Evolutionary conservation across 768 basidiomycete species (phyloP), one percentile per base, ranked within the genome.

Genomic region (Agaricus bisporus): DNA sequence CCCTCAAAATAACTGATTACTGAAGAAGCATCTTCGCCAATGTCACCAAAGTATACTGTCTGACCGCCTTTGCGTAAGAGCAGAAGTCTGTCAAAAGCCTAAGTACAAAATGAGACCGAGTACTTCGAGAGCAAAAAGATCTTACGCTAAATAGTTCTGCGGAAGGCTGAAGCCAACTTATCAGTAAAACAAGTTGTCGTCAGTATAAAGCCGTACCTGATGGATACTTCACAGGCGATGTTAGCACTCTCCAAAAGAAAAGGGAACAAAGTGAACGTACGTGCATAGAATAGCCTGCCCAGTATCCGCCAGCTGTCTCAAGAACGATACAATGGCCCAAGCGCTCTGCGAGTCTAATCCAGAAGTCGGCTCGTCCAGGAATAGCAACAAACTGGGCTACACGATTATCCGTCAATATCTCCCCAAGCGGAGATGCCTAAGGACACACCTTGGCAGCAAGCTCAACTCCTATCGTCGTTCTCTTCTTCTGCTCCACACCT

Each of bases 221-320:
- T 78, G 77, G 43, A 79, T 77, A 4, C 77, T 77, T 49, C 4
- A 49, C 5, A 18, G 38, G 28, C 8, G 11, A 39, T 29, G 17
- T 54, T 15, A 32, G 35, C 12, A 22, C 22, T 22, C 22, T 22
- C 22, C 1, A 22, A 22, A 22, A 22, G 22, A 22, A 22, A 22
- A n/a, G 38, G 45, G 46, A 43, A 1, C n/a, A 36, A n/a, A 22
- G 26, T n/a, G 22, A 39, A 70, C 82, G 48, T 60, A 84, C 74
- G 89, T 95, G 83, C 91, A 94, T n/a, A 95, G 72, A 59, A 95
- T 92, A 29, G 90, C 86, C 63, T 92, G 91, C 1, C 92, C 92
- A 56, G 79, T 81, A 55, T 87, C 78, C 7, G 91, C 89, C 28
- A 94, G 80, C 43, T 82, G 77, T 9, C 85, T 75, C 41, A 94